Percentiles rank a stretch among this genome's conserved stretches.
Evolutionary conservation across 1,139 yeast genomes (phyloP).

Genomic region (Blastobotrys indianensis): DNA sequence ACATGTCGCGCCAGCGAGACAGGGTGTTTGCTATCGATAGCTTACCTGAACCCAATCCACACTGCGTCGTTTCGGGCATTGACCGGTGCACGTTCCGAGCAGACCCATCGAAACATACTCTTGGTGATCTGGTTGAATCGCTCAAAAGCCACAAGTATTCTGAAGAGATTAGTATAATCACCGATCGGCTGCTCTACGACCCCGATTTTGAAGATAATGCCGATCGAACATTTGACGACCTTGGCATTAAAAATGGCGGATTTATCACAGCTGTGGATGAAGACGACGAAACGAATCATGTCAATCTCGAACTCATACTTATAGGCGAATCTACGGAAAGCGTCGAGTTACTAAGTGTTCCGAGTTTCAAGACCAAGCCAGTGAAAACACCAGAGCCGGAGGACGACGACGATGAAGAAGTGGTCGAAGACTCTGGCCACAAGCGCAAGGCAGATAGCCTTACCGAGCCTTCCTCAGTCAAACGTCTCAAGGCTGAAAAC

Average conservation of each 20-base stretch:
- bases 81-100: constrained; percentile 46
- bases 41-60: constrained; percentile 54
- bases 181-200: constrained; percentile 69
- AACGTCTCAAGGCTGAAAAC: constrained; percentile 19
- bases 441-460: constrained; percentile 10
- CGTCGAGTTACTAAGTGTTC: constrained; percentile 16
- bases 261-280: constrained; percentile 73
- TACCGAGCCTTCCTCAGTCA: constrained; percentile 7
- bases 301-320: constrained; percentile 64
- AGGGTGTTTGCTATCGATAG: constrained; percentile 62
- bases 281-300: constrained; percentile 48
- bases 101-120: constrained; percentile 34
- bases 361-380: constrained; percentile 16
- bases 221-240: constrained; percentile 42
- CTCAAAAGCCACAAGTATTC: constrained; percentile 47
- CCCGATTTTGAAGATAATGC: constrained; percentile 81
- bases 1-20: constrained; percentile 60
- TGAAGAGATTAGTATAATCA: constrained; percentile 60
- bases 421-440: constrained; percentile 6
- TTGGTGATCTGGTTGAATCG: constrained; percentile 41
- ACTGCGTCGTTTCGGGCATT: constrained; percentile 70
- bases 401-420: constrained; percentile 10
- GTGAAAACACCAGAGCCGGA: constrained; percentile 8
- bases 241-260: constrained; percentile 57
- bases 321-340: constrained; percentile 14